These are phyloP conservation scores for Aquanectria penicillioides DNA, from an alignment of 2,329 filamentous ascomycete species.

Conservation along the genomic window DNA sequence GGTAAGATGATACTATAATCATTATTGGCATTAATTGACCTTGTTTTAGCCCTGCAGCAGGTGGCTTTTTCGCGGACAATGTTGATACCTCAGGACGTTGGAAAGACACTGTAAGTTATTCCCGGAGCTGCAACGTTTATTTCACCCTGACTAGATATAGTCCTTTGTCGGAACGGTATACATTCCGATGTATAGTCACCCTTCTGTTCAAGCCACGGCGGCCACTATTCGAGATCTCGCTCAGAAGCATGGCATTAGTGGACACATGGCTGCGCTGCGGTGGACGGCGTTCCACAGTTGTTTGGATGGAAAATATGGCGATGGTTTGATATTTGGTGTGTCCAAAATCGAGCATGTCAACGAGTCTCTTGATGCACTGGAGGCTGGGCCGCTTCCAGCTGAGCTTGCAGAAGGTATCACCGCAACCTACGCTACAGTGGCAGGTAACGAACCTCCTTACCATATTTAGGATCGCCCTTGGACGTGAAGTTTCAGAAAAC, in stretches of 20 bases:
- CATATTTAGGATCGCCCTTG: too few species aligned
- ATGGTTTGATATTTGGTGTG: conserved; percentile 49
- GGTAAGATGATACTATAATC: too few species aligned
- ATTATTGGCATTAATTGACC: too few species aligned
- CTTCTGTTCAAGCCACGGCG: conserved; percentile 24
- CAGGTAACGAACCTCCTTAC: conserved; percentile 27
- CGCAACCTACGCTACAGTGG: conserved; percentile 28
- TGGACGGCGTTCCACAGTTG: conserved; percentile 52
- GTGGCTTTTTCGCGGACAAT: conserved; percentile 40
- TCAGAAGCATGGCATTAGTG: conserved; percentile 49
- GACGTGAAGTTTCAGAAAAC: too few species aligned
- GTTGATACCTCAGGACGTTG: too few species aligned
- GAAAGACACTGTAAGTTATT: too few species aligned
- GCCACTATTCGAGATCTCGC: conserved; percentile 35
- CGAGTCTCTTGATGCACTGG: conserved; percentile 46
- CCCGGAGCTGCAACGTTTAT: conserved; percentile 28
- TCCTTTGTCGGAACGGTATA: not conserved
- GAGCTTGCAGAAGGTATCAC: conserved; percentile 44
- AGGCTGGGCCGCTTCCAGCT: conserved; percentile 52
- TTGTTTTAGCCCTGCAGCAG: conserved; percentile 43
- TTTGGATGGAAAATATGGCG: conserved; percentile 45
- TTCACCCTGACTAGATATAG: not conserved
- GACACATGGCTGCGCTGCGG: conserved; percentile 53
- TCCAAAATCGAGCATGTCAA: conserved; percentile 50
- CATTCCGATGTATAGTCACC: too few species aligned